Evolutionary conservation across 257 asterid genomes (phyloP).

Genomic region (Lavandula angustifolia): DNA sequence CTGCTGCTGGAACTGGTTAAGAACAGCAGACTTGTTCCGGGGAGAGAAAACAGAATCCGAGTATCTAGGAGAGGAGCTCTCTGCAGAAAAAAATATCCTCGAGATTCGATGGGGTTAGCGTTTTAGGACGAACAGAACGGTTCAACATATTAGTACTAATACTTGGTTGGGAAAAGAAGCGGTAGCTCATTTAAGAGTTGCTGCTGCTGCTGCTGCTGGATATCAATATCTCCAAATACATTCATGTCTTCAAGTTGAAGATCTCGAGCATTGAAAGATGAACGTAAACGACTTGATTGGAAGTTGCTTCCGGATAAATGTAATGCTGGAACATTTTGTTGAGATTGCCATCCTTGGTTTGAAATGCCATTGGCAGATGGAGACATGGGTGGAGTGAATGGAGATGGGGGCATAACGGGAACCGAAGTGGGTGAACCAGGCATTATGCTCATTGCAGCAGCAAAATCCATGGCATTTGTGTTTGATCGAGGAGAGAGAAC

Average conservation of each 20-base stretch:
- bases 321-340: constrained; percentile 65
- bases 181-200: constrained; percentile 53
- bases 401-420: constrained; percentile 51
- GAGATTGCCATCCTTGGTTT: constrained; percentile 59
- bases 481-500: constrained; percentile 70
- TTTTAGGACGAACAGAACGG: constrained; percentile 53
- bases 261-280: constrained; percentile 72
- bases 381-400: constrained; percentile 75
- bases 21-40: constrained; percentile 53
- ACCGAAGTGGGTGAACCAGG: constrained; percentile 71
- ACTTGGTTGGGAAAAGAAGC: constrained; percentile 38
- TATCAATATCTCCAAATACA: constrained; percentile 51
- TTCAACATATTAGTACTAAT: constrained; percentile 42
- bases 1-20: constrained; percentile 77
- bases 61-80: constrained; percentile 70
- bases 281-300: constrained; percentile 75
- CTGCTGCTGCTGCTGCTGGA: constrained; percentile 54
- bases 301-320: constrained; percentile 71
- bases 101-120: constrained; percentile 65
- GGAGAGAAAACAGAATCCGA: constrained; percentile 69
- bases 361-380: constrained; percentile 59
- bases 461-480: constrained; percentile 55
- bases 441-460: constrained; percentile 58
- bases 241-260: constrained; percentile 45
- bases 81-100: constrained; percentile 72